Conservation (phyloP, 148 eudicot genomes). For the Camellia lanceoleosa region DNA sequence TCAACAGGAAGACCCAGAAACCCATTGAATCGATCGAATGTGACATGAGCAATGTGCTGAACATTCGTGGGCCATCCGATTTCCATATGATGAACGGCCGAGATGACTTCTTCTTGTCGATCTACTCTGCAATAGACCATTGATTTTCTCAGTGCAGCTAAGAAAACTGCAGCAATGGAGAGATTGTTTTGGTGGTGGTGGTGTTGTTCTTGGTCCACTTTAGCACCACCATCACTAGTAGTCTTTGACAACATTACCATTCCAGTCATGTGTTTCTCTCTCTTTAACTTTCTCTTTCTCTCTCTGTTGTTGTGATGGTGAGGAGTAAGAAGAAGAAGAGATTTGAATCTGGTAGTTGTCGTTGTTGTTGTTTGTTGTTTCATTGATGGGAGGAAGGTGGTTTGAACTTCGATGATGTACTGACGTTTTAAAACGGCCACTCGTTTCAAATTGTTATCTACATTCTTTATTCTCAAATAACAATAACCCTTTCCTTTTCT, state of each 20-base stretch:
- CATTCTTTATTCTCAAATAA: background rate
- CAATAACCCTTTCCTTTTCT: background rate
- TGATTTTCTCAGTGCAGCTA: slow-evolving; percentile 53
- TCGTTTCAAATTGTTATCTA: slow-evolving; percentile 2
- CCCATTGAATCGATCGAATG: slow-evolving; percentile 82
- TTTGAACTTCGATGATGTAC: background rate
- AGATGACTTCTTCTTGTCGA: slow-evolving; percentile 36
- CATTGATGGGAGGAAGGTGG: background rate
- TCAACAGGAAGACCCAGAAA: slow-evolving; percentile 87
- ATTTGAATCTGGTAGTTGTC: slow-evolving; percentile 1
- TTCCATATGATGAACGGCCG: slow-evolving; percentile 64
- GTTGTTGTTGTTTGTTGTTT: background rate
- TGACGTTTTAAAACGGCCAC: slow-evolving; percentile 18
- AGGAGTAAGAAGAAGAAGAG: background rate
- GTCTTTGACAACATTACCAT: slow-evolving; percentile 44
- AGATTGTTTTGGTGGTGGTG: slow-evolving; percentile 41
- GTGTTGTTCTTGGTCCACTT: slow-evolving; percentile 13
- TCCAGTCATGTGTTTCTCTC: slow-evolving; percentile 35
- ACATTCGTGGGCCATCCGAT: slow-evolving; percentile 98
- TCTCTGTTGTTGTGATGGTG: background rate
- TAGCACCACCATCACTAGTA: slow-evolving; percentile 24
- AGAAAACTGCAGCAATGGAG: slow-evolving; percentile 36
- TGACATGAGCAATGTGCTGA: slow-evolving; percentile 81
- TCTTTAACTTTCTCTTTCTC: slow-evolving; percentile 12
- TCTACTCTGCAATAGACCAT: slow-evolving; percentile 50